Evolutionary conservation across 257 asterid species (phyloP).

Genomic region (Gentiana dahurica): DNA sequence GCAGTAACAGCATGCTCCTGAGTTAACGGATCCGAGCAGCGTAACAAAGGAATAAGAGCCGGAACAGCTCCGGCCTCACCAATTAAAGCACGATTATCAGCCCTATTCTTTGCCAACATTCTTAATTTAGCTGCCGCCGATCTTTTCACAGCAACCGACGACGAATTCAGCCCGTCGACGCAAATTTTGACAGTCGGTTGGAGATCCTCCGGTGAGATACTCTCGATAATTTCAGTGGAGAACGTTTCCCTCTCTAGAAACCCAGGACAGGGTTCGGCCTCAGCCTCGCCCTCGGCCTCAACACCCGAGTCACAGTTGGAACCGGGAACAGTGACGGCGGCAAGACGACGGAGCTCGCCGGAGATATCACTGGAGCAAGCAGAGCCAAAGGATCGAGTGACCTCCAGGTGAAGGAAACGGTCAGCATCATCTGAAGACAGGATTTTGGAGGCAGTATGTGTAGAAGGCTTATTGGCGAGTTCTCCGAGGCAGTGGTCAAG

Average conservation of each 20-base stretch:
- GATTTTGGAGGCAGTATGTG: conserved; percentile 14
- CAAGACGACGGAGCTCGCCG: conserved; percentile 83
- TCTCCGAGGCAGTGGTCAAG: conserved; percentile 62
- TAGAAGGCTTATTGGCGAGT: conserved; percentile 37
- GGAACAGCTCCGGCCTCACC: conserved; percentile 88
- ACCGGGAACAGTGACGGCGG: conserved; percentile 30
- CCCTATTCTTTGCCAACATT: conserved; percentile 64
- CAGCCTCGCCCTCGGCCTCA: conserved; percentile 54
- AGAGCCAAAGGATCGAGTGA: conserved; percentile 67
- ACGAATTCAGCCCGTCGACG: conserved; percentile 54
- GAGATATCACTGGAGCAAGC: conserved; percentile 89
- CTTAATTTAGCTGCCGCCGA: conserved; percentile 87
- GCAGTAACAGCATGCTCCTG: conserved; percentile 96
- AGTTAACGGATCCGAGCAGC: conserved; percentile 65
- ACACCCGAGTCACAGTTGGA: conserved; percentile 12
- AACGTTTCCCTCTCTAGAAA: conserved; percentile 63
- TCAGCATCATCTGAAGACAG: conserved; percentile 27
- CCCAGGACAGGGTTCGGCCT: conserved; percentile 68
- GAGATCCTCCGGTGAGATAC: conserved; percentile 83
- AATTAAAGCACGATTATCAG: conserved; percentile 80
- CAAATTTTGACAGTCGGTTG: conserved; percentile 83
- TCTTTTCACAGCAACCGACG: conserved; percentile 54
- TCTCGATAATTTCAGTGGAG: conserved; percentile 80
- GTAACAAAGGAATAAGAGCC: conserved; percentile 63
- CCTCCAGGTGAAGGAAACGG: conserved; percentile 27